A percentile compares a stretch with the other conserved stretches of the same genome.
phyloP scores from a whole-genome alignment of 1,139 yeast genomes.

The Scheffersomyces parashehatae region DNA sequence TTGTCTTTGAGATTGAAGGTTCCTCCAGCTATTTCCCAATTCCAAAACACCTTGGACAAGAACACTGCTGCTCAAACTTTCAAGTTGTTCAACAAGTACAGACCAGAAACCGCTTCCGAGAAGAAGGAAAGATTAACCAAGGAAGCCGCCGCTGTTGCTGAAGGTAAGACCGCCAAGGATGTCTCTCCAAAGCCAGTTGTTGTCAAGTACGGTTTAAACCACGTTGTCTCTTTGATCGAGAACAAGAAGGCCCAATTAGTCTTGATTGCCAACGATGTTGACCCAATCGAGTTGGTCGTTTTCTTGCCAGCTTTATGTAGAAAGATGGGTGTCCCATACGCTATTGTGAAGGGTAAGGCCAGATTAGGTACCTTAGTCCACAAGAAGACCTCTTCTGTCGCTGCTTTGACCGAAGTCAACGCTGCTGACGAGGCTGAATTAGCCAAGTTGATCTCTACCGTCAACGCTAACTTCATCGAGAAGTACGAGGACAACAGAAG shows the following conservation, averaged over 20 bases:
- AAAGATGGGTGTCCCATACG: conserved; percentile 99
- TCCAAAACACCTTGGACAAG: conserved; percentile 93
- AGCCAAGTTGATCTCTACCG: conserved; percentile 87
- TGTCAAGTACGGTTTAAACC: conserved; percentile 98
- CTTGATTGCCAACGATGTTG: conserved; percentile 96
- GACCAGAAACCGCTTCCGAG: conserved; percentile 96
- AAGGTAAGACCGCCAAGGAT: conserved; percentile 94
- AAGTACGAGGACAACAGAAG: conserved; percentile 94
- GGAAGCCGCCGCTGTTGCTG: conserved; percentile 98
- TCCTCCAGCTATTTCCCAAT: conserved; percentile 97
- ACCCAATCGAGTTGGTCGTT: conserved; percentile 95
- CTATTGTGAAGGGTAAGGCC: conserved; percentile 97
- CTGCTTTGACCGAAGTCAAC: conserved; percentile 92
- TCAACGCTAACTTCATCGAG: conserved; percentile 87
- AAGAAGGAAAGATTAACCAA: conserved; percentile 98
- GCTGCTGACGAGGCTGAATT: conserved; percentile 94
- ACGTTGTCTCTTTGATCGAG: conserved; percentile 93
- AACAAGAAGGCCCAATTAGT: conserved; percentile 98
- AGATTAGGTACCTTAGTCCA: conserved; percentile 97
- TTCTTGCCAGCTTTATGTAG: conserved; percentile 98
- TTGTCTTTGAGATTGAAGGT: conserved; percentile 94
- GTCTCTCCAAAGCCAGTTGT: conserved; percentile 94
- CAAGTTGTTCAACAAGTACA: conserved; percentile 96
- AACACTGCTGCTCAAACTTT: conserved; percentile 96
- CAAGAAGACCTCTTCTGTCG: conserved; percentile 96